Base-by-base conservation (phyloP, 2,329 filamentous ascomycete genomes). In the Diaporthe vaccinii region DNA sequence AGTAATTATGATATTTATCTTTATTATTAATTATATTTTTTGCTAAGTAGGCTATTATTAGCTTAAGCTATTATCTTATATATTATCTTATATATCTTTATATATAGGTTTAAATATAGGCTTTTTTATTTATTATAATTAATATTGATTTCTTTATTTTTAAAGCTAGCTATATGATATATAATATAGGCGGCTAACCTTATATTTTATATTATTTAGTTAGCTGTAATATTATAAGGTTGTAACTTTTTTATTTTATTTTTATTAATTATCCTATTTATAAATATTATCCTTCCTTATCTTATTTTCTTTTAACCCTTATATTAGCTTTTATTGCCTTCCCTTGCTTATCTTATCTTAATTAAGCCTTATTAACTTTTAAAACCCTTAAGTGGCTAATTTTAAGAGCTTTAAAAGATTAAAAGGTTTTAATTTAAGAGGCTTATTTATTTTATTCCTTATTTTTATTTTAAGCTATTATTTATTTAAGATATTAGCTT, bases 221-320 rank as follows among this genome's bases (percentile, higher is more conserved):
- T 49, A 49, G 3, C 2, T 22, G 6, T 22, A 22, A 22, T 9
- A 22, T 22, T 49, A 49, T 49, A 49, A 22, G 2, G 7, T 1
- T 49, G 8, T 22, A 49, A 9, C 7, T 0, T 9, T 22, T 22
- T 22, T 49, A 49, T 22, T 49, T 22, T 49, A 49, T 2, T 1
- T 49, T 49, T 49, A 49, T 15, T 49, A 22, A 22, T 49, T 49
- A 49, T 49, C 1, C 3, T 49, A 22, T 17, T 49, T 49, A 49
- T 22, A 22, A 22, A 8, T 22, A 22, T 22, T 49, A 49, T 49
- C 2, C 1, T 49, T 22, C 1, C 4, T 17, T 49, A 49, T 4
- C 5, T 22, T 22, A 15, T 0, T 9, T 22, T 49, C 6, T 8
- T 22, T 22, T 9, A 22, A 22, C 0, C 0, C 1, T 22, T 22